Evolutionary conservation across 805 yeast species (phyloP), one percentile per base, ranked within the genome.

Genomic region (Lipomyces yamanashiensis): DNA sequence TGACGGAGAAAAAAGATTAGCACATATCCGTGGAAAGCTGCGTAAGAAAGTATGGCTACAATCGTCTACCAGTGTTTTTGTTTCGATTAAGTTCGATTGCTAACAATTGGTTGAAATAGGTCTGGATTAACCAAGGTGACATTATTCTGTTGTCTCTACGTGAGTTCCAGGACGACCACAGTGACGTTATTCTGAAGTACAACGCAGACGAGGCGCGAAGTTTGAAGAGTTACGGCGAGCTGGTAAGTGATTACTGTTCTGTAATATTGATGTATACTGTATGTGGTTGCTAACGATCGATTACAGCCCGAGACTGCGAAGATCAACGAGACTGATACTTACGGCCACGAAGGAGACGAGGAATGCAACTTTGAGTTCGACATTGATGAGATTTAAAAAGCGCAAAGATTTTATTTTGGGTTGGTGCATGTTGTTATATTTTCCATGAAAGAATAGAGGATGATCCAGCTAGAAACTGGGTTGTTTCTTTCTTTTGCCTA

Each of bases 281-380:
- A n/a, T 9, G 23, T n/a, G 12, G 28, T 49, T 23, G 43, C 55
- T 41, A 28, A 73, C 23, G 28, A 36, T n/a, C 39, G 23, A 13
- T n/a, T 10, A 28, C 40, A 58, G 54, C 99, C 99, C 68, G 98
- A 95, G 79, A 84, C 87, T 71, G 98, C 98, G 66, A 90, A 91
- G 83, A 95, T 95, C 78, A 92, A 93, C 80, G 99, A 95, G 83
- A 92, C 96, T 70, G 98, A 93, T 77, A 91, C 96, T 68, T 92
- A 91, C 76, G 98, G 96, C 76, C 93, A 87, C 77, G 98, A 92
- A 72, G 96, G 92, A 54, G 98, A 92, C 67, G 98, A 92, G 72
- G 99, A 95, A 74, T 96, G 92, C 77, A 93, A 93, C 85, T 92
- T 93, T 79, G 98, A 93, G 82, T 95, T 95, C 79, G 98, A 97